Evolutionary conservation across 2,329 filamentous ascomycete species (phyloP), one percentile per base, ranked within the genome.

Genomic region (Sclerotinia nivalis): DNA sequence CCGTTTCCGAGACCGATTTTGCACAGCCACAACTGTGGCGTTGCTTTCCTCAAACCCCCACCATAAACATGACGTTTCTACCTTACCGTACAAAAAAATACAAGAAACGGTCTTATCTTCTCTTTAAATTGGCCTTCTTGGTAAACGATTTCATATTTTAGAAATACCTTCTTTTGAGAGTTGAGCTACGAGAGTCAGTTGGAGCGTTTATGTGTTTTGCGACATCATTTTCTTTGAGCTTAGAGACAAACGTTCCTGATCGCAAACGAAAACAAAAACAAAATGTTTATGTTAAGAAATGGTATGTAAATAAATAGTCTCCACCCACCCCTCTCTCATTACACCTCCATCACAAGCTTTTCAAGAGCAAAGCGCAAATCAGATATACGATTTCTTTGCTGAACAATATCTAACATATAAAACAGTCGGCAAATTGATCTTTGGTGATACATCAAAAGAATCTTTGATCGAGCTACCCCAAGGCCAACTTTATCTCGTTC

Each of bases 401-500:
- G 10, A 54, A 31, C 25, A 64, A 28, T n/a, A 64, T 69, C 49
- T 69, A 65, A 69, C 40, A 25, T 7, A 47, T 8, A 34, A 60
- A 66, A 64, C 78, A 96, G 93, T 97, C 75, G 92, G 92, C 82
- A 97, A 97, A 82, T 90, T 96, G 78, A 89, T 98, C 79, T 98
- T 98, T 80, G 89, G 90, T 74, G 93, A 96, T 80, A 76, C 77
- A 79, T 88, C 86, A 72, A 88, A 97, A 81, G 94, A 98, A 83
- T 91, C 93, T 61, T 89, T 99, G 79, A 93, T 97, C 81, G 94
- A 98, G 80, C 90, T 99, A 56, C 89, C 94, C 22, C 93, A 98
- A 81, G 96, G 96, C 79, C 94, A 98, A 81, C 92, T 99, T 58
- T 99, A 97, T 81, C 91, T 99, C 75, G 96, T 99, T 76, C 92